These are phyloP conservation scores for Kalanchoe fedtschenkoi DNA, from an alignment of 164 flowering plant species.

Conservation along the genomic window DNA sequence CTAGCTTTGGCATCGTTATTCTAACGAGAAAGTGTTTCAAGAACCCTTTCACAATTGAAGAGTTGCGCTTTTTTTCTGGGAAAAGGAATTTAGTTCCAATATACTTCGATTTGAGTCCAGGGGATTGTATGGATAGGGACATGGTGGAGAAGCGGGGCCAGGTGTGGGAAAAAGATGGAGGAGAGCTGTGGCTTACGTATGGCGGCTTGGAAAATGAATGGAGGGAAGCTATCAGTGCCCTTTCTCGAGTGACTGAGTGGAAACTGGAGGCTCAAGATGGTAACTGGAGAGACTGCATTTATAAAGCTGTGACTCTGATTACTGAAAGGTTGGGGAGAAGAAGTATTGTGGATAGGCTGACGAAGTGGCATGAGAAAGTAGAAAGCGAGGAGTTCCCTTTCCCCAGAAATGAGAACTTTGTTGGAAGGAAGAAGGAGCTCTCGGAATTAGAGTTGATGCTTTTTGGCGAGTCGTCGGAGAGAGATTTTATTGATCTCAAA, in stretches of 20 bases:
- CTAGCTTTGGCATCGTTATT: slow-evolving; percentile 70
- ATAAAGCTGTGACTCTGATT: slow-evolving; percentile 56
- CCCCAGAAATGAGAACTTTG: slow-evolving; percentile 71
- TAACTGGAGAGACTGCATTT: slow-evolving; percentile 84
- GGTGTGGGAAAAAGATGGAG: slow-evolving; percentile 83
- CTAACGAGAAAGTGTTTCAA: slow-evolving; percentile 71
- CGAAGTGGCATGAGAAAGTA: slow-evolving; percentile 66
- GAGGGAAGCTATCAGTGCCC: slow-evolving; percentile 70
- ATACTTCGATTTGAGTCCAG: slow-evolving; percentile 73
- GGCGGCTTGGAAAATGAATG: slow-evolving; percentile 89
- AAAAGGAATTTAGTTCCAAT: slow-evolving; percentile 83
- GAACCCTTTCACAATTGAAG: slow-evolving; percentile 83
- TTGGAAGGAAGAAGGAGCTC: slow-evolving; percentile 86
- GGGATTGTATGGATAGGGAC: slow-evolving; percentile 77
- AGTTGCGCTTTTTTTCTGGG: slow-evolving; percentile 54
- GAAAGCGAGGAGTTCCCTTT: slow-evolving; percentile 84
- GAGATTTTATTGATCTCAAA: slow-evolving; percentile 74
- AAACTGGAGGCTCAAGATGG: slow-evolving; percentile 79
- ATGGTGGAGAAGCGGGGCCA: slow-evolving; percentile 84
- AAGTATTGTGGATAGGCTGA: slow-evolving; percentile 65
- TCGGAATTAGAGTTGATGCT: slow-evolving; percentile 80
- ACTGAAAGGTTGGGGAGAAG: slow-evolving; percentile 74
- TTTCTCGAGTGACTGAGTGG: slow-evolving; percentile 73
- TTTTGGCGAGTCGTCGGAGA: slow-evolving; percentile 68
- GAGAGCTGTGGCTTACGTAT: slow-evolving; percentile 70